These are phyloP conservation scores for Sarocladium kiliense DNA, from an alignment of 2,329 filamentous ascomycete species.

Conservation along the genomic window DNA sequence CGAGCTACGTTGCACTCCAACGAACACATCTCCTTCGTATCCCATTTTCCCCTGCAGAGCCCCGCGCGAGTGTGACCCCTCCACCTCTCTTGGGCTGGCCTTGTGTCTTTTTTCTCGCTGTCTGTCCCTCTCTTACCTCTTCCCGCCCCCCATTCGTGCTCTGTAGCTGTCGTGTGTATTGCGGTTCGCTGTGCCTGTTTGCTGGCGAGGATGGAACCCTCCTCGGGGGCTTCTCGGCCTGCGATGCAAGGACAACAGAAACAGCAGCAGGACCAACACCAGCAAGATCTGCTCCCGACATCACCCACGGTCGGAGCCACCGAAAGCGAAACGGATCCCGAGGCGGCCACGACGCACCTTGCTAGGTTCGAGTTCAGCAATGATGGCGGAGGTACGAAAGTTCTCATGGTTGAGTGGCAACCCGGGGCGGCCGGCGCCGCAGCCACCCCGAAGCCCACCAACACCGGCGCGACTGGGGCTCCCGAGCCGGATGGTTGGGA, in stretches of 20 bases:
- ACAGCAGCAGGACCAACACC: not conserved
- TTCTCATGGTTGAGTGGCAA: constrained; percentile 91
- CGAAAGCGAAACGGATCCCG: constrained; percentile 7
- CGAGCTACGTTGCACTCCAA: not conserved
- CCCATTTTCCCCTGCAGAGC: constrained; percentile 2
- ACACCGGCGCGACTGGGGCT: not conserved
- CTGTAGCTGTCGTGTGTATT: not conserved
- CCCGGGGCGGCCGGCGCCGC: constrained; percentile 20
- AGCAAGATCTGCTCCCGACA: not conserved
- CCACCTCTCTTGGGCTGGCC: not conserved
- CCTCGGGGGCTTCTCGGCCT: constrained; percentile 12
- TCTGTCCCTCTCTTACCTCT: not conserved
- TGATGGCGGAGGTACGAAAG: constrained; percentile 75
- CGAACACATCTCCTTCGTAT: not conserved
- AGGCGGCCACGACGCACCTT: constrained; percentile 29
- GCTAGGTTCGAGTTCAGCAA: constrained; percentile 77
- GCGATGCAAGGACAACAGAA: not conserved
- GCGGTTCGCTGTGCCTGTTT: not conserved
- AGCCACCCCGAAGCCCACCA: constrained; percentile 6
- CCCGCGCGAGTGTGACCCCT: constrained; percentile 6
- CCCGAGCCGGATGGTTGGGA: constrained; percentile 50
- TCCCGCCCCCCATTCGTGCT: not conserved
- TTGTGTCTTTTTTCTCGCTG: not conserved
- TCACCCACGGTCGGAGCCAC: constrained; percentile 17
- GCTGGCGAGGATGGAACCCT: constrained; percentile 10